These are phyloP conservation scores for Pyropia yezoensis DNA, from an alignment of 23 red algal genomes.

Conservation along the genomic window DNA sequence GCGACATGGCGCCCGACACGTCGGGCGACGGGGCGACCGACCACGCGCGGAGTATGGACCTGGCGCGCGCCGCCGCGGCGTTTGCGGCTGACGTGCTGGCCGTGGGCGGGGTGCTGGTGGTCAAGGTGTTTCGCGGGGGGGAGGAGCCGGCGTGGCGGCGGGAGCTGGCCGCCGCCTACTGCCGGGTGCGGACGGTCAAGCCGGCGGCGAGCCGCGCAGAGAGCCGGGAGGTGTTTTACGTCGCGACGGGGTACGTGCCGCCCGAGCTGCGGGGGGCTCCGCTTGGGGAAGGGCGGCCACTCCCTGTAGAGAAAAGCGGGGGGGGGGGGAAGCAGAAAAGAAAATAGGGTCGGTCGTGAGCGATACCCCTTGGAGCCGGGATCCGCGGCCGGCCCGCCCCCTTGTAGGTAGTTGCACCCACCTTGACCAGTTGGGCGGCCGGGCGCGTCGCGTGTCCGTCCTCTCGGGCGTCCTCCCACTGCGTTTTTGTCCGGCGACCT, in stretches of 20 bases:
- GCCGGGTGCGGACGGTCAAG: conserved; percentile 5
- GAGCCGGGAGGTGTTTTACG: conserved; percentile 51
- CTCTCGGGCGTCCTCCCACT: too few species aligned
- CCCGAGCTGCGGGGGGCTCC: background rate
- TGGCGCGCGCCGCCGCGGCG: conserved; percentile 7
- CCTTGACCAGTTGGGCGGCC: too few species aligned
- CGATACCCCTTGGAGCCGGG: too few species aligned
- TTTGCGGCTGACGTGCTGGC: conserved; percentile 17
- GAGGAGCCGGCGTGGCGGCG: conserved; percentile 16
- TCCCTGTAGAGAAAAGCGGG: background rate
- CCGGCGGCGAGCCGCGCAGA: conserved; percentile 18
- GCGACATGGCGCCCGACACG: conserved; percentile 66
- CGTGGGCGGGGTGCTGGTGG: conserved; percentile 22
- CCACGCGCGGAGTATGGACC: conserved; percentile 25
- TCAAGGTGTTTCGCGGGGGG: conserved; percentile 27
- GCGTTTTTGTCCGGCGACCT: too few species aligned
- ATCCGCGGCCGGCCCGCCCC: too few species aligned
- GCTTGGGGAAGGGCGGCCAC: background rate
- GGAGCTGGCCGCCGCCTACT: conserved; percentile 8
- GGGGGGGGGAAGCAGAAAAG: too few species aligned
- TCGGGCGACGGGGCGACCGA: conserved; percentile 39
- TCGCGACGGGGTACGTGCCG: conserved; percentile 37
- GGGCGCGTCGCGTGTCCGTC: too few species aligned
- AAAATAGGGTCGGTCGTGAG: too few species aligned
- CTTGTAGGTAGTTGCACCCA: too few species aligned